Percentiles rank a stretch among this genome's conserved stretches.
Evolutionary conservation across 345 rosid genomes (phyloP).

Genomic region (Carallia pectinifolia): DNA sequence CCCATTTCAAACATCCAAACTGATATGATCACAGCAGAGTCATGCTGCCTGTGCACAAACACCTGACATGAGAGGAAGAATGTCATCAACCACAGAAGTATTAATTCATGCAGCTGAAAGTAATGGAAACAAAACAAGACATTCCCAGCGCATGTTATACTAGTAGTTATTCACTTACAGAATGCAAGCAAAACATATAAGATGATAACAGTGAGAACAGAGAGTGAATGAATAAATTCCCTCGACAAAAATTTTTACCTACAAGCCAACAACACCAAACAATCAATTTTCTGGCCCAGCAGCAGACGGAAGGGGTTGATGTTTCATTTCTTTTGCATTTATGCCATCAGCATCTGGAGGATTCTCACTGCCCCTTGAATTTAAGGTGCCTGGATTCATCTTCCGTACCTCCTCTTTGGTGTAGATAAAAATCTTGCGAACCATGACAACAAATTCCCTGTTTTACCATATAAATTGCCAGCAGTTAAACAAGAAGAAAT

Average conservation of each 20-base stretch:
- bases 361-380: conserved; percentile 25
- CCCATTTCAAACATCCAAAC: conserved; percentile 13
- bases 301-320: neutral
- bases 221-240: no score
- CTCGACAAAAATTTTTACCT: conserved; percentile 4
- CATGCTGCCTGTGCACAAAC: neutral
- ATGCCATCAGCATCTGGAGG: conserved; percentile 1
- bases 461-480: neutral
- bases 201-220: no score
- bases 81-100: no score
- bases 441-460: conserved; percentile 64
- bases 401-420: conserved; percentile 50
- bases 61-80: conserved; percentile 4
- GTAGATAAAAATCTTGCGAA: conserved; percentile 44
- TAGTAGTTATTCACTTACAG: no score
- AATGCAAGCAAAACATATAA: no score
- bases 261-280: neutral
- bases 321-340: conserved; percentile 22
- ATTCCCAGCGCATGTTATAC: no score
- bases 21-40: neutral
- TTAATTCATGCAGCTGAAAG: no score
- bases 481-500: neutral
- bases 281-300: conserved; percentile 4
- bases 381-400: conserved; percentile 38
- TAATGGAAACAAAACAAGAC: no score